Evolutionary conservation across 2,329 filamentous ascomycete genomes (phyloP).

Genomic region (Epichloe scottii): DNA sequence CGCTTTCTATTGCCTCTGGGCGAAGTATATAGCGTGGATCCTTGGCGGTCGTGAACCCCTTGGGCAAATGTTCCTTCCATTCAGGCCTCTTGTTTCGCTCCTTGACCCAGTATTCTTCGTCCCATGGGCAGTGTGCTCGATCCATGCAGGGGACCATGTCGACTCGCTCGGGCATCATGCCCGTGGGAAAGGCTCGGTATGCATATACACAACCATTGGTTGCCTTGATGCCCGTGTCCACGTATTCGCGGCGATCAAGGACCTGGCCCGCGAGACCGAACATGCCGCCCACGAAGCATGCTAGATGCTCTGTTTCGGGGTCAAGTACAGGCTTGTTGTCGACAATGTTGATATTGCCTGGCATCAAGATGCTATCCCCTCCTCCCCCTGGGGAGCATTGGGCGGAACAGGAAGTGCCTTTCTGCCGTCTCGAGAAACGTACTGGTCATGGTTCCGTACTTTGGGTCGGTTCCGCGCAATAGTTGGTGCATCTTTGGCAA

Average conservation of each 20-base stretch:
- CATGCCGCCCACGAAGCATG: conserved; percentile 40
- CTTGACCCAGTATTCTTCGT: conserved; percentile 42
- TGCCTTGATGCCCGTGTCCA: conserved; percentile 31
- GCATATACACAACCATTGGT: conserved; percentile 40
- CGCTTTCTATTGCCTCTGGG: conserved; percentile 68
- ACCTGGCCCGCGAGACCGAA: conserved; percentile 35
- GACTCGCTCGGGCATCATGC: conserved; percentile 41
- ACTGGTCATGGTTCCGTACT: conserved; percentile 46
- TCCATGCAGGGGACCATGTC: conserved; percentile 26
- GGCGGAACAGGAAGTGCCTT: conserved; percentile 48
- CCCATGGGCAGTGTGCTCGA: conserved; percentile 21
- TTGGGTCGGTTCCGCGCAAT: conserved; percentile 39
- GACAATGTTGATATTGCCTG: conserved; percentile 24
- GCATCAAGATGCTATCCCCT: conserved; percentile 39
- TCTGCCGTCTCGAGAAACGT: conserved; percentile 42
- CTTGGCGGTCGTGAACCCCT: conserved; percentile 41
- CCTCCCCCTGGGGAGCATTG: conserved; percentile 39
- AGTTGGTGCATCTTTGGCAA: conserved; percentile 75
- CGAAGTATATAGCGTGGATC: conserved; percentile 51
- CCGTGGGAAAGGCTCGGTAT: conserved; percentile 33
- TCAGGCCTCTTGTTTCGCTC: conserved; percentile 9
- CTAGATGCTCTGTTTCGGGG: conserved; percentile 32
- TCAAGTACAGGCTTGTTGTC: conserved; percentile 9
- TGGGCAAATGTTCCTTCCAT: conserved; percentile 25
- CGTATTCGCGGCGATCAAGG: conserved; percentile 26